Base-by-base conservation (phyloP, 805 yeast genomes). In the Grigorovia humatica region DNA sequence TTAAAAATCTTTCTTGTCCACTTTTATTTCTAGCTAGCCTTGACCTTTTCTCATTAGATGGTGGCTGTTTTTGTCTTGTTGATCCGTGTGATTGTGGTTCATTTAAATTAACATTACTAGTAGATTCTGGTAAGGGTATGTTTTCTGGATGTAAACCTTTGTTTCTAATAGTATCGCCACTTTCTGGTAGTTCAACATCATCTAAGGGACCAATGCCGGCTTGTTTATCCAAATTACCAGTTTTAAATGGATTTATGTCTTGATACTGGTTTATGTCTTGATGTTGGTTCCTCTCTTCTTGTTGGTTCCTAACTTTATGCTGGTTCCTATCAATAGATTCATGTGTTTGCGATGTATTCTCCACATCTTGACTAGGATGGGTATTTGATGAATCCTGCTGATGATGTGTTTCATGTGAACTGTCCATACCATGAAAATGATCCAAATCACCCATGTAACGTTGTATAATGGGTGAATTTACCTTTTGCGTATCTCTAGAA, bases 11-110 rank as follows among this genome's bases (percentile, higher is more conserved):
- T 32, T 32, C 38, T 32, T 32, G 38, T 11, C 38, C 38, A 9
- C 32, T 2, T 54, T 57, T 43, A 55, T 53, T 40, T 53, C 49
- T 29, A 23, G 46, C 11, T 19, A 20, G 27, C 46, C 30, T 19
- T 35, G 27, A 23, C 27, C 40, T 11, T 6, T 47, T 17, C 11
- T 13, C 38, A 30, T 30, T 9, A 30, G 9, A 30, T 32, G 47
- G 35, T 32, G 15, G 43, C 19, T 43, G 20, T 42, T 17, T 8
- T 19, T 41, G 42, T 5, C 44, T 32, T 11, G 15, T 44, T 38
- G 35, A 23, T 19, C 11, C 15, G 3, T 18, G 18, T 12, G 51
- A 18, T 27, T 23, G 19, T 7, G 52, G 52, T 13, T 32, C 29
- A 18, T n/a, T 38, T n/a, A 38, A 13, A 9, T 38, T 8, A 38